These are phyloP conservation scores for Posidonia australis DNA, from an alignment of 106 monocot genomes.

Conservation along the genomic window DNA sequence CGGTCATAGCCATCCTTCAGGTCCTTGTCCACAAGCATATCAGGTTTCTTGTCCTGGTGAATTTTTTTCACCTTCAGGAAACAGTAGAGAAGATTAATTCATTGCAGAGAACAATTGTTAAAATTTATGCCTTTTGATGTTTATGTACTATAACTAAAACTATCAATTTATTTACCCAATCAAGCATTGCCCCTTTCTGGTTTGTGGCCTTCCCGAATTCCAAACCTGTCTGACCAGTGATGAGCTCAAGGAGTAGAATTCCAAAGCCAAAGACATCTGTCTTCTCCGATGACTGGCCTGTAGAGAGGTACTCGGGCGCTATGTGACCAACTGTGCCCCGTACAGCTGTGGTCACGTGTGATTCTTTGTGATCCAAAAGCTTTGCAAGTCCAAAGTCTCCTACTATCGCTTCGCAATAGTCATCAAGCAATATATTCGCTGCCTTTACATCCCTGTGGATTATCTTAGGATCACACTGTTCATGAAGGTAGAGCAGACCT, in stretches of 20 bases:
- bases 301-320: conserved; percentile 26
- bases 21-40: conserved; percentile 44
- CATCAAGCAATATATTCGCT: conserved; percentile 19
- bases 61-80: conserved; percentile 45
- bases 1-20: conserved; percentile 33
- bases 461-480: conserved; percentile 21
- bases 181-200: conserved; percentile 35
- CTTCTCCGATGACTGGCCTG: conserved; percentile 24
- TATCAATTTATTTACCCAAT: conserved; percentile 11
- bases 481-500: conserved; percentile 21
- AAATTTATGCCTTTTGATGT: too few relatives aligned
- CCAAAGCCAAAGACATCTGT: conserved; percentile 37
- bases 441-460: conserved; percentile 23
- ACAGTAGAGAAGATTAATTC: background rate
- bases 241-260: conserved; percentile 37
- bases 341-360: conserved; percentile 23
- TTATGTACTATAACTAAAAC: background rate
- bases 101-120: background rate
- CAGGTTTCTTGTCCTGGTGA: conserved; percentile 44
- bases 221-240: conserved; percentile 29
- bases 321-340: conserved; percentile 23
- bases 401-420: conserved; percentile 19
- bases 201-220: conserved; percentile 37
- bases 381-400: conserved; percentile 24
- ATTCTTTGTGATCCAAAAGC: conserved; percentile 16